Evolutionary conservation across 2,329 filamentous ascomycete genomes (phyloP), one percentile per base, ranked within the genome.

Genomic region (Lachnellula arida): DNA sequence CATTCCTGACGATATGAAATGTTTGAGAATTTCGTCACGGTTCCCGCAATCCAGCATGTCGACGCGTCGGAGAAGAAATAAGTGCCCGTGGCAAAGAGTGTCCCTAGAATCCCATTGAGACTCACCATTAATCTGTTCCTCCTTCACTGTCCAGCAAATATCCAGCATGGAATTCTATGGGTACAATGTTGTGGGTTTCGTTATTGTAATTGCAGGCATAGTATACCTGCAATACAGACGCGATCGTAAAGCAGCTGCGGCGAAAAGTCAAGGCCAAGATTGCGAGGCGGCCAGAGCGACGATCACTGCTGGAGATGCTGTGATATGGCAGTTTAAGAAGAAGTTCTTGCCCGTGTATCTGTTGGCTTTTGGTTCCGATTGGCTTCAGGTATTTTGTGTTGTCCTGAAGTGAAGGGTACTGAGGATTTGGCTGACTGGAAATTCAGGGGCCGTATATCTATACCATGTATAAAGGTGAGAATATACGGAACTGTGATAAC

Each of bases 291-390:
- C 15, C 6, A 14, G 49, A 42, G 37, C 35, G 15, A 5, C 48
- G 23, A 34, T 57, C 5, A 53, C 28, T 32, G 53, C 57, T 25
- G 55, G 47, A 6, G 46, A 55, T 32, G 55, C 51, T 28, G 46
- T 58, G 39, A 58, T 53, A 22, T 52, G 40, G 48, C 50, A 59
- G 23, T 62, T 65, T 34, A 65, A 65, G 54, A 60, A 49, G 58
- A 60, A 51, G 25, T 76, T 76, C 59, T 65, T 74, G 49, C 55
- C 64, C 14, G 75, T 78, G 34, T 79, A 78, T 54, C 67, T 75
- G 48, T 68, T 79, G 4, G 73, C 76, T n/a, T 76, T 77, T 72
- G 75, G 71, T 49, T 73, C 76, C 6, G 76, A 80, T 66, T 79
- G 76, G 76, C 71, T 80, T 17, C 76, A 78, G 68, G 74, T n/a